These are phyloP conservation scores for Cystoderma amianthinum DNA, from an alignment of 768 basidiomycete genomes.

Conservation along the genomic window DNA sequence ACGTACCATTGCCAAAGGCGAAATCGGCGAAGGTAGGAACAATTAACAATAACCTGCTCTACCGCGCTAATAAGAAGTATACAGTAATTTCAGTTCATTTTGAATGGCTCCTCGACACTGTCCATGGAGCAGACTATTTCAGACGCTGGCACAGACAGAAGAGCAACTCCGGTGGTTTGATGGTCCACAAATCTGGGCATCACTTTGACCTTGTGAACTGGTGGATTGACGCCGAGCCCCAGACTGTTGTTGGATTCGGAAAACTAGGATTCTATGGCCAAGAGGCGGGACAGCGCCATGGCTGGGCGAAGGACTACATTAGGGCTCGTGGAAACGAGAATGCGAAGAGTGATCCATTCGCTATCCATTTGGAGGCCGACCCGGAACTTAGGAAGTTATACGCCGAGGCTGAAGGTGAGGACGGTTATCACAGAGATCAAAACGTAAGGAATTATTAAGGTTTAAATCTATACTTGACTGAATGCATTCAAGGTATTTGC, in stretches of 20 bases:
- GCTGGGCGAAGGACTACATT: constrained; percentile 40
- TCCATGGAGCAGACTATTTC: constrained; percentile 47
- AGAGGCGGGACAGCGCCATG: constrained; percentile 34
- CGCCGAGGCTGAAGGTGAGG: constrained; percentile 36
- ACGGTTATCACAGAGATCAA: constrained; percentile 44
- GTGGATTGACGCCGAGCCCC: constrained; percentile 42
- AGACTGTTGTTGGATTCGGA: constrained; percentile 39
- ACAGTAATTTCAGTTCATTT: constrained; percentile 42
- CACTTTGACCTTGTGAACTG: constrained; percentile 50
- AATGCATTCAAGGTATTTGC: constrained; percentile 23
- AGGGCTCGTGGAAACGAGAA: constrained; percentile 32
- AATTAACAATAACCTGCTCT: background rate
- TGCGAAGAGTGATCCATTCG: constrained; percentile 41
- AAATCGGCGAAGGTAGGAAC: constrained; percentile 32
- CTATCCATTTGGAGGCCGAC: constrained; percentile 38
- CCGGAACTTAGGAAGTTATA: constrained; percentile 35
- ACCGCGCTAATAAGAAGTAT: background rate
- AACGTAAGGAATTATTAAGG: constrained; percentile 24
- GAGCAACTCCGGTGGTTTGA: constrained; percentile 33
- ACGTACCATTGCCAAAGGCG: constrained; percentile 34
- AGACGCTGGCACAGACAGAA: constrained; percentile 44
- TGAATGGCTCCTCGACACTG: constrained; percentile 46
- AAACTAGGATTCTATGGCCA: constrained; percentile 40
- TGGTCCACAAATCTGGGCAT: constrained; percentile 38
- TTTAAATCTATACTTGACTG: background rate